Evolutionary conservation across 2,329 filamentous ascomycete species (phyloP).

Genomic region (Calycina herbarum): DNA sequence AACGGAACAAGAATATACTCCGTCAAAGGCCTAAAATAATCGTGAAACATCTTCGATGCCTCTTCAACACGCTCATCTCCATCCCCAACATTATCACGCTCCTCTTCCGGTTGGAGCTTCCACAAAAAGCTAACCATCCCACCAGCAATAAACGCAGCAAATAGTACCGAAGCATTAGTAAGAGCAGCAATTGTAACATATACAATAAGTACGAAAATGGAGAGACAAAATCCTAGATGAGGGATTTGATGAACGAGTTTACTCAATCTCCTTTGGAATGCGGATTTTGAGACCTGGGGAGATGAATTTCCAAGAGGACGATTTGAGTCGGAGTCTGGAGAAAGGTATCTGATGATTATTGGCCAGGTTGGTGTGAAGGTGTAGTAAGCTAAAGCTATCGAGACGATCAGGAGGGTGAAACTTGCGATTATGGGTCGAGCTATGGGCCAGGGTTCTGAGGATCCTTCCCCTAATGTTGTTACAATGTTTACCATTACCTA

Average conservation of each 20-base stretch:
- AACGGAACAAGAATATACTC: conserved; percentile 54
- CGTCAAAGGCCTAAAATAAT: conserved; percentile 32
- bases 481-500: conserved; percentile 8
- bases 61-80: background rate
- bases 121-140: conserved; percentile 2
- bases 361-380: conserved; percentile 24
- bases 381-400: conserved; percentile 18
- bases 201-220: conserved; percentile 20
- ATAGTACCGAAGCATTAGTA: conserved; percentile 50
- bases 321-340: background rate
- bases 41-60: conserved; percentile 28
- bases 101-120: conserved; percentile 2
- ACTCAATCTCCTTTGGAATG: background rate
- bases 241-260: conserved; percentile 13
- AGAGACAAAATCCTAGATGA: conserved; percentile 26
- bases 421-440: conserved; percentile 25
- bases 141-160: conserved; percentile 45
- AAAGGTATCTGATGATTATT: background rate
- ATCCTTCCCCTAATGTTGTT: background rate
- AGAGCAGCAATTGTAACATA: conserved; percentile 38
- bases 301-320: background rate
- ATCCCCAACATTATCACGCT: background rate
- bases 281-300: background rate
- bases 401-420: conserved; percentile 28
- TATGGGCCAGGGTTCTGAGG: conserved; percentile 16